Percentiles rank a stretch among this genome's conserved stretches.
Evolutionary conservation across 2,329 filamentous ascomycete species (phyloP).

Genomic region (Rhynchosporium agropyri): DNA sequence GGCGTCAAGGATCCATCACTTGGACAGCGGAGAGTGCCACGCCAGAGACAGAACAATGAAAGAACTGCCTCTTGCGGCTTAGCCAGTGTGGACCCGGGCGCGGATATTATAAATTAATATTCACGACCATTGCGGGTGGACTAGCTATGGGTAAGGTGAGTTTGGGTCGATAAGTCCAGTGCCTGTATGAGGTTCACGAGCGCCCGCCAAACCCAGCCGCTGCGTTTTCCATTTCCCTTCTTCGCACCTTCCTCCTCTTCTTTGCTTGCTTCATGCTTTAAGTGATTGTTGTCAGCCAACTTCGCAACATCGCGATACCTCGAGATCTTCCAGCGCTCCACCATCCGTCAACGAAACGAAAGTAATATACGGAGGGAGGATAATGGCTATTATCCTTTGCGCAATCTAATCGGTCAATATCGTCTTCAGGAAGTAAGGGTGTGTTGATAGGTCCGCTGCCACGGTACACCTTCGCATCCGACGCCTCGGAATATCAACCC

Average conservation of each 20-base stretch:
- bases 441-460: slow-evolving; percentile 10
- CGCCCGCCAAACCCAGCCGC: no score
- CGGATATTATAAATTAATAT: no score
- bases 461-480: slow-evolving; percentile 12
- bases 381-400: not conserved
- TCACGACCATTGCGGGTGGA: no score
- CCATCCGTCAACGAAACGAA: not conserved
- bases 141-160: no score
- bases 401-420: slow-evolving; percentile 12
- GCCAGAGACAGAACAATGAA: no score
- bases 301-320: not conserved
- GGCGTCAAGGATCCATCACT: no score
- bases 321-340: not conserved
- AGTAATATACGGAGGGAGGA: not conserved
- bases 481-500: slow-evolving; percentile 1
- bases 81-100: no score
- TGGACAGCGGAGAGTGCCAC: no score
- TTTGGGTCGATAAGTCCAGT: no score
- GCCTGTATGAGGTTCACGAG: no score
- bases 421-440: not conserved
- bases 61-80: no score
- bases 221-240: not conserved
- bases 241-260: not conserved
- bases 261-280: not conserved
- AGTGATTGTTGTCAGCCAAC: not conserved